Evolutionary conservation across 345 rosid genomes (phyloP).

Genomic region (Nasturtium officinale): DNA sequence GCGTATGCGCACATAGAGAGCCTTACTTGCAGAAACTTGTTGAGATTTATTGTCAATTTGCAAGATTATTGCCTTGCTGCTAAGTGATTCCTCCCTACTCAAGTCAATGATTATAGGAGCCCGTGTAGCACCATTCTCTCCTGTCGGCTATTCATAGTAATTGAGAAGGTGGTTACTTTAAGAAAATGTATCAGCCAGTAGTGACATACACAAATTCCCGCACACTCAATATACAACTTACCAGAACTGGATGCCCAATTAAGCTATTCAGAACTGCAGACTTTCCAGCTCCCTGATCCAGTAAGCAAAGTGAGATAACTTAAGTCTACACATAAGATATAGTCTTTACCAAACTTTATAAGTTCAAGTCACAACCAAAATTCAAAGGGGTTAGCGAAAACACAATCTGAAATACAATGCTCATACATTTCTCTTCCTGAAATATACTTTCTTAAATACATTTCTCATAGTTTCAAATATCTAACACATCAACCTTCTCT

Average conservation of each 20-base stretch:
- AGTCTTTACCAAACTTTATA: not conserved
- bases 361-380: not conserved
- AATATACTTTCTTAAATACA: conserved; percentile 5
- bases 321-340: not conserved
- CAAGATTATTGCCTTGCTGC: conserved; percentile 78
- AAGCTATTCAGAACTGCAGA: conserved; percentile 92
- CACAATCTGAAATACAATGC: not conserved
- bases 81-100: conserved; percentile 67
- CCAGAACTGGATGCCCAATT: conserved; percentile 91
- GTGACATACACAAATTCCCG: not conserved
- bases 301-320: conserved; percentile 18
- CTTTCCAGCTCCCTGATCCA: conserved; percentile 86
- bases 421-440: conserved; percentile 2
- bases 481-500: conserved; percentile 22
- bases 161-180: conserved; percentile 7
- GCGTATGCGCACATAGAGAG: conserved; percentile 5
- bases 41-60: conserved; percentile 90
- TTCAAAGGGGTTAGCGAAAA: not conserved
- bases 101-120: conserved; percentile 87
- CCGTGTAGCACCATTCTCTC: conserved; percentile 97
- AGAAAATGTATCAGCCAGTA: conserved; percentile 13
- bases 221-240: conserved; percentile 47
- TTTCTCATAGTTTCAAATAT: conserved; percentile 14
- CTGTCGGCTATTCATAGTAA: conserved; percentile 70
- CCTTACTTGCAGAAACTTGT: conserved; percentile 91